Conservation (phyloP, 768 basidiomycete genomes). For the Collybiopsis confluens region DNA sequence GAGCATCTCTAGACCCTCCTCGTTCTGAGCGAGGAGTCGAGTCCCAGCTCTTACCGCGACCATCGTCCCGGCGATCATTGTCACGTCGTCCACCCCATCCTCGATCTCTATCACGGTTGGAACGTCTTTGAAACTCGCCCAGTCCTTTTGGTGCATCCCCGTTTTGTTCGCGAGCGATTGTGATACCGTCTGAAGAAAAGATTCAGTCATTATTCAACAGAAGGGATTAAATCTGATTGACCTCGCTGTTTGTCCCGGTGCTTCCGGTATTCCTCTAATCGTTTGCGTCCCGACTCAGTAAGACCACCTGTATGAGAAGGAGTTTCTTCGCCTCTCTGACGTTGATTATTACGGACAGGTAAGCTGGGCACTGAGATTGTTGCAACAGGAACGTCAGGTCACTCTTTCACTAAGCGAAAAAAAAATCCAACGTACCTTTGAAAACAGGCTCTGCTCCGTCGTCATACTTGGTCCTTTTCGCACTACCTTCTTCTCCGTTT, state of each 20-base stretch:
- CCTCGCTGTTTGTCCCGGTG: conserved; percentile 69
- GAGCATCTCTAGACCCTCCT: conserved; percentile 52
- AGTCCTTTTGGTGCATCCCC: conserved; percentile 70
- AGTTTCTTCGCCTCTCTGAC: conserved; percentile 84
- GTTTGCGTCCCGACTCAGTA: conserved; percentile 64
- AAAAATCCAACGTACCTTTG: conserved; percentile 60
- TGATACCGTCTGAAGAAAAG: conserved; percentile 61
- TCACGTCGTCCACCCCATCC: conserved; percentile 44
- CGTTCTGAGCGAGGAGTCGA: conserved; percentile 60
- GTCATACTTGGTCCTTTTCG: conserved; percentile 63
- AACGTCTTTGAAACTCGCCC: conserved; percentile 90
- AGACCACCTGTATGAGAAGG: conserved; percentile 92
- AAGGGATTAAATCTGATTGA: conserved; percentile 19
- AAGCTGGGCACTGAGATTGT: conserved; percentile 74
- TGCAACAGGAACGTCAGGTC: background rate
- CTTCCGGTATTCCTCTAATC: conserved; percentile 74
- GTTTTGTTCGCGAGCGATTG: conserved; percentile 51
- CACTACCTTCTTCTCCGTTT: conserved; percentile 40
- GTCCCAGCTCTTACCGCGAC: conserved; percentile 42
- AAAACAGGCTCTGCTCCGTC: conserved; percentile 69
- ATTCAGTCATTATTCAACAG: background rate
- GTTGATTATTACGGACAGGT: conserved; percentile 56
- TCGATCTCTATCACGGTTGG: conserved; percentile 66
- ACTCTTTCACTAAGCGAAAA: background rate
- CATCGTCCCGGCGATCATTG: conserved; percentile 18